A percentile compares a stretch with the other conserved stretches of the same genome.
Evolutionary conservation across 1,139 yeast species (phyloP).

Genomic region (Candida freyschussii): DNA sequence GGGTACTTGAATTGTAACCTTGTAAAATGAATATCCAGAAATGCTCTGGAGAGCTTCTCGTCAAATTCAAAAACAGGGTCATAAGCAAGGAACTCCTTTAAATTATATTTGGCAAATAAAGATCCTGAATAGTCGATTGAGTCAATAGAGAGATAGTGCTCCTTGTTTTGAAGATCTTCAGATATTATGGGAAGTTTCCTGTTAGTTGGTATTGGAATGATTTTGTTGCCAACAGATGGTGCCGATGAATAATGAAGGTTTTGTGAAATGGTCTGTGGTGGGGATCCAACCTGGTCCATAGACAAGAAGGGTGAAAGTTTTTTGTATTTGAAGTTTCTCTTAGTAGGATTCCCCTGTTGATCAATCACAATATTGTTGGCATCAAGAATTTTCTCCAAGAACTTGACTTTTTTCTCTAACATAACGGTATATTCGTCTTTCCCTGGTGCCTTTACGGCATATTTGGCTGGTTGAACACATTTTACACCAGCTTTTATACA

Average conservation of each 20-base stretch:
- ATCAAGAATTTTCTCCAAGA: slow-evolving; percentile 41
- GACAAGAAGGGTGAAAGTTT: slow-evolving; percentile 36
- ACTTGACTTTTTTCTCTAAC: slow-evolving; percentile 46
- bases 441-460: slow-evolving; percentile 34
- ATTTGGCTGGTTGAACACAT: slow-evolving; percentile 56
- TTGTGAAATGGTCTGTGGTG: not conserved
- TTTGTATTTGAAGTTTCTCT: slow-evolving; percentile 36
- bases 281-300: slow-evolving; percentile 1
- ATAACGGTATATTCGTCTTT: slow-evolving; percentile 50
- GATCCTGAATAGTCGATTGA: slow-evolving; percentile 35
- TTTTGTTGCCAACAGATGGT: slow-evolving; percentile 6
- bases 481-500: slow-evolving; percentile 53
- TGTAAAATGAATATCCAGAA: slow-evolving; percentile 45
- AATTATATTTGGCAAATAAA: slow-evolving; percentile 38
- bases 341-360: slow-evolving; percentile 28
- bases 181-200: slow-evolving; percentile 18
- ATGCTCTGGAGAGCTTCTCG: slow-evolving; percentile 38
- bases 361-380: slow-evolving; percentile 21
- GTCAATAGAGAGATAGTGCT: slow-evolving; percentile 30
- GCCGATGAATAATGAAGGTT: not conserved
- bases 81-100: slow-evolving; percentile 35
- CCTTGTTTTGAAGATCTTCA: slow-evolving; percentile 19
- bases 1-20: slow-evolving; percentile 49
- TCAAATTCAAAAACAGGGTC: slow-evolving; percentile 47
- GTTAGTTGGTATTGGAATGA: slow-evolving; percentile 14